Conservation (phyloP, 352 stramenopile genomes). For the Globisporangium acanthophoron region DNA sequence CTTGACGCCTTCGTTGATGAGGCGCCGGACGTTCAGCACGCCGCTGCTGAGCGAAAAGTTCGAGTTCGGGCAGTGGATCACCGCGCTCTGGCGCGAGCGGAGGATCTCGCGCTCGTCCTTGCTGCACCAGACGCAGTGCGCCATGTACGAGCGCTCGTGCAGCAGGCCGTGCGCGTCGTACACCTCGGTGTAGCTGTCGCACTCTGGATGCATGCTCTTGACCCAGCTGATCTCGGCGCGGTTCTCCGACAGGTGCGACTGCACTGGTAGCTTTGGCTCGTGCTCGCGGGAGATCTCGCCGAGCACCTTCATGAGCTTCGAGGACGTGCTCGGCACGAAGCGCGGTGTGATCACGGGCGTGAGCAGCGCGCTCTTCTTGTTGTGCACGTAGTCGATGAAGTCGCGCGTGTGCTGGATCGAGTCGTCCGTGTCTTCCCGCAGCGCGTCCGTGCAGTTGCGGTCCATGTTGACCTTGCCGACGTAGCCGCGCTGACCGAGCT, state of each 20-base stretch:
- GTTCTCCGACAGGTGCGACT: slow-evolving; percentile 92
- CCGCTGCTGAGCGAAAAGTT: slow-evolving; percentile 93
- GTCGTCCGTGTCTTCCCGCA: slow-evolving; percentile 83
- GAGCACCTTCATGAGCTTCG: slow-evolving; percentile 79
- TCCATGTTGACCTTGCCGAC: slow-evolving; percentile 97
- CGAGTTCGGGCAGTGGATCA: slow-evolving; percentile 94
- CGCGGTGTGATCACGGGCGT: slow-evolving; percentile 91
- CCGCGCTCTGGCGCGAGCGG: slow-evolving; percentile 42
- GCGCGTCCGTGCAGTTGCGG: slow-evolving; percentile 77
- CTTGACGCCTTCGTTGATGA: slow-evolving; percentile 75
- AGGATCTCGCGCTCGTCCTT: slow-evolving; percentile 73
- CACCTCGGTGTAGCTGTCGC: slow-evolving; percentile 70
- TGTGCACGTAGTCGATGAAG: slow-evolving; percentile 86
- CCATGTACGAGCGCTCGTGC: slow-evolving; percentile 89
- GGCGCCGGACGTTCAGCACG: slow-evolving; percentile 73
- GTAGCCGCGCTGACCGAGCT: slow-evolving; percentile 86
- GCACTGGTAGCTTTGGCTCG: slow-evolving; percentile 68
- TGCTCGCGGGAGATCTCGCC: slow-evolving; percentile 77
- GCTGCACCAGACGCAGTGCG: slow-evolving; percentile 91
- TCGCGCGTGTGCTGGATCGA: slow-evolving; percentile 79
- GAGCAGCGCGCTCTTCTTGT: slow-evolving; percentile 65
- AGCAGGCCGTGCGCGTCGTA: slow-evolving; percentile 87
- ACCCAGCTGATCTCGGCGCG: slow-evolving; percentile 87
- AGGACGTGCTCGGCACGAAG: slow-evolving; percentile 89
- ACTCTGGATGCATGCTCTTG: slow-evolving; percentile 74